A percentile compares a stretch with the other conserved stretches of the same genome.
phyloP scores from a whole-genome alignment of 225 moss, liverwort and hornwort species.

The Physcomitrium patens region DNA sequence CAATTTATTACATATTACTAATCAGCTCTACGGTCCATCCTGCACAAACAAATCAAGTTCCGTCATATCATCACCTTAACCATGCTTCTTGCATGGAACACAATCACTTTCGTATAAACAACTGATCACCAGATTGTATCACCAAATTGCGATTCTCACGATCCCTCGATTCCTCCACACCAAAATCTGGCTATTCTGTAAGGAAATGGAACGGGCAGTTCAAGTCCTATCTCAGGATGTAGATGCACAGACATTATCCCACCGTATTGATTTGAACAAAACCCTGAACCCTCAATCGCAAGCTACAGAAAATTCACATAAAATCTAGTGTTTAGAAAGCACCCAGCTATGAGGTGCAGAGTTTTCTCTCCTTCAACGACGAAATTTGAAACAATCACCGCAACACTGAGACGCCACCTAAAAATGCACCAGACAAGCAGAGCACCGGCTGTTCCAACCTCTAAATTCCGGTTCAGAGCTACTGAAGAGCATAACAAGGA shows the following conservation, averaged over 20 bases:
- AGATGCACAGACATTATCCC: background rate
- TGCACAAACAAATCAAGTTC: background rate
- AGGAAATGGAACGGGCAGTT: background rate
- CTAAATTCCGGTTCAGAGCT: background rate
- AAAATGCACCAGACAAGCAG: background rate
- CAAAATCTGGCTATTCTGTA: background rate
- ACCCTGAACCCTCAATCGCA: constrained; percentile 21
- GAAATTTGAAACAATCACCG: background rate
- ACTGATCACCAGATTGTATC: background rate
- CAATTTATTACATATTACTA: background rate
- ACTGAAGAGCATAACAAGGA: background rate
- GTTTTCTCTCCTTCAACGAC: background rate
- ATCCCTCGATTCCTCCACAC: background rate
- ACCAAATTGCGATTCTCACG: background rate
- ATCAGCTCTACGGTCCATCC: constrained; percentile 7
- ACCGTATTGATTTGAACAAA: background rate
- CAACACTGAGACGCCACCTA: background rate
- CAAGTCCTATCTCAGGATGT: background rate
- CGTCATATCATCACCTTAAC: background rate
- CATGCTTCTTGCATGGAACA: background rate
- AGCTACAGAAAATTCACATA: background rate
- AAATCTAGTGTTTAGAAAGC: background rate
- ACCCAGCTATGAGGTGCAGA: background rate
- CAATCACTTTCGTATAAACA: background rate
- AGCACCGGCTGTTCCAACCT: background rate